These are phyloP conservation scores for Pseudocohnilembus persalinus DNA, from an alignment of 169 alveolate genomes.

Conservation along the genomic window DNA sequence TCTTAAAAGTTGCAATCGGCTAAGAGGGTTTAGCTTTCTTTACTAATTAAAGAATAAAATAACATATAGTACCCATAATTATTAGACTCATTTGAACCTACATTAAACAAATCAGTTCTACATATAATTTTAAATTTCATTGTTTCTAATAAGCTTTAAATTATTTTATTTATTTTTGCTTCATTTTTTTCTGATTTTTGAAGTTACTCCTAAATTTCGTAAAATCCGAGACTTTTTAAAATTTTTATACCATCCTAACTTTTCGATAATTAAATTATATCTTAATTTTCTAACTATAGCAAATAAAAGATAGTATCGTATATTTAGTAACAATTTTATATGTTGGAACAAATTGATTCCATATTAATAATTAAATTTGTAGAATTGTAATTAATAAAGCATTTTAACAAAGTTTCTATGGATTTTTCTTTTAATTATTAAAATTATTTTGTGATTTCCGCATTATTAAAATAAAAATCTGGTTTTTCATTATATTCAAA, in stretches of 20 bases:
- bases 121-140: not conserved
- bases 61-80: too few species aligned
- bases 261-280: not conserved
- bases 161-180: not conserved
- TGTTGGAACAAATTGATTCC: too few species aligned
- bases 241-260: not conserved
- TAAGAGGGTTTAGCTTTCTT: too few species aligned
- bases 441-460: not conserved
- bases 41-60: too few species aligned
- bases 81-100: too few species aligned
- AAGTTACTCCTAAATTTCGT: too few species aligned
- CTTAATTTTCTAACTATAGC: not conserved
- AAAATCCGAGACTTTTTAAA: not conserved
- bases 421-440: not conserved
- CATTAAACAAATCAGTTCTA: not conserved
- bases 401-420: not conserved
- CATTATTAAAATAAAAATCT: not conserved
- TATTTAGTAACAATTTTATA: not conserved
- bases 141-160: not conserved
- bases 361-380: too few species aligned
- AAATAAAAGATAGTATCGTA: not conserved
- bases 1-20: too few species aligned
- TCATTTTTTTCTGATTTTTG: too few species aligned
- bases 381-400: not conserved
- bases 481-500: not conserved